Evolutionary conservation across 163 green algal genomes (phyloP), one percentile per base, ranked within the genome.

Genomic region (Trebouxia gelatinosa): DNA sequence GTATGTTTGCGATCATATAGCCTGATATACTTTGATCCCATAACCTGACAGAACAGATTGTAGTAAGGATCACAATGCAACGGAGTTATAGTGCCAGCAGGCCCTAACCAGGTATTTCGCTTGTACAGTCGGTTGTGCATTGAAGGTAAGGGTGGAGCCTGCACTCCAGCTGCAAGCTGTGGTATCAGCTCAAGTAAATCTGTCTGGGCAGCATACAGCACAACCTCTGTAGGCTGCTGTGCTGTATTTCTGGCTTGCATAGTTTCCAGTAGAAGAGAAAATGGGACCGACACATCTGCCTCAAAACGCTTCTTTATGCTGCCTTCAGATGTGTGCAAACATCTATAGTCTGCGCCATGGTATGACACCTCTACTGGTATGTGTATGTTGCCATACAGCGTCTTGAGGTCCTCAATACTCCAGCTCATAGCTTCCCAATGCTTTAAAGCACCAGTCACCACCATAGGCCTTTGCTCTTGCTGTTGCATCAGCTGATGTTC

Each of bases 11-110:
- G 26, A 35, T 77, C 21, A 59, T 77, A 77, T 6, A 81, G n/a
- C 28, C 48, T 68, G 5, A 81, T 29, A n/a, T 46, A 39, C 50
- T 81, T 81, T 40, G 38, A 59, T 26, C 77, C 77, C 37, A 39
- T 61, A 31, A 77, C 51, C 72, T 84, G 79, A 37, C 50, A 72
- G 32, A 84, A 78, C 34, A 84, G 29, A 37, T 84, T 84, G 64
- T 72, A 61, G 37, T 80, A 80, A 0, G 79, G 79, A 51, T 84
- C 79, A 26, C 72, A 50, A 62, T 84, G 79, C 9, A 84, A n/a
- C 1, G 79, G 79, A 0, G 79, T 84, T 1, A 21, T 51, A 21
- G 72, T 84, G 17, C 79, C 79, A 48, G 26, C 29, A 31, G 71
- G 65, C 7, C 79, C 79, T 34, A 84, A 51, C 79, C 79, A 84